Conservation (phyloP, 2,329 filamentous ascomycete genomes). For the Aspergillus floridensis region DNA sequence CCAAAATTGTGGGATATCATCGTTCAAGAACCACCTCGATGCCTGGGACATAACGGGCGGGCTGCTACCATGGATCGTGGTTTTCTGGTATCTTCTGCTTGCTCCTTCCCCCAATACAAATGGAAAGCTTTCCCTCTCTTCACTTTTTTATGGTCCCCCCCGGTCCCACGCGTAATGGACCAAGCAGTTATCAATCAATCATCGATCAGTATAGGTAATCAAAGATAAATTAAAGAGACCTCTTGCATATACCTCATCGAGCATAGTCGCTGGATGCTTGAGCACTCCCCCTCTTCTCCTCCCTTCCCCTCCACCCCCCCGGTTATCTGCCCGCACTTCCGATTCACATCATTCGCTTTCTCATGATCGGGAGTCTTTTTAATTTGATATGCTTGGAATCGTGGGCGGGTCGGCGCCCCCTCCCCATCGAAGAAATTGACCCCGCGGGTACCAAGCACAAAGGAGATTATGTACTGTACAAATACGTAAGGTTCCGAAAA, state of each 20-base stretch:
- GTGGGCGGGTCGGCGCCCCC: neutral
- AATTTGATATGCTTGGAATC: neutral
- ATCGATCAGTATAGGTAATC: neutral
- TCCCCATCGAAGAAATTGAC: neutral
- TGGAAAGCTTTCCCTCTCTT: no score
- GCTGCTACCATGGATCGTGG: no score
- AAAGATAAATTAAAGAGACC: conserved; percentile 3
- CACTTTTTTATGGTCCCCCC: neutral
- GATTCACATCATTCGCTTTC: conserved; percentile 5
- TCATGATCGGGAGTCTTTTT: neutral
- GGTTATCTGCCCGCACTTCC: conserved; percentile 6
- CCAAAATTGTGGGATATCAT: neutral
- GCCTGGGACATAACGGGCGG: no score
- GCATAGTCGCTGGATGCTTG: conserved; percentile 1
- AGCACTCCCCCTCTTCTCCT: neutral
- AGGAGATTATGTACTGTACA: neutral
- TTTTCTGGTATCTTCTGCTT: no score
- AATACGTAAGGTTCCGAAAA: neutral
- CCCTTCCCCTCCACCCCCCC: neutral
- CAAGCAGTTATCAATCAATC: neutral
- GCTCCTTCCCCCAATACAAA: no score
- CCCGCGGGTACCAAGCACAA: neutral
- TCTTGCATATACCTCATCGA: conserved; percentile 6
- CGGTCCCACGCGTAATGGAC: neutral
- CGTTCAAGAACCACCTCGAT: neutral